Evolutionary conservation across 2,329 filamentous ascomycete genomes (phyloP).

Genomic region (Aspergillus hiratsukae): DNA sequence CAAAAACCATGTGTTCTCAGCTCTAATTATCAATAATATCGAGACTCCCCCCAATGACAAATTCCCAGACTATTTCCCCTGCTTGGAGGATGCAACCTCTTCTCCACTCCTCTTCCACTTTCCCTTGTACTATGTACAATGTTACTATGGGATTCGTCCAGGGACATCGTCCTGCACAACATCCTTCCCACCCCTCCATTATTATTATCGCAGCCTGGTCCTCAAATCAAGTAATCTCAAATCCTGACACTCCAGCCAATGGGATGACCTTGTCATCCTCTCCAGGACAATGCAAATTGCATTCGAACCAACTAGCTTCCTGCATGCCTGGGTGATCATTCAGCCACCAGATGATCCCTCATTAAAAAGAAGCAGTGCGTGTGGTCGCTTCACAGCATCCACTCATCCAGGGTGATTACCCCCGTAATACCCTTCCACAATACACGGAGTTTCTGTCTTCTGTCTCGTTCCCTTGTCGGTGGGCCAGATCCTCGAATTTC

Average conservation of each 20-base stretch:
- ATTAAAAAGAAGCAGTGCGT: constrained; percentile 3
- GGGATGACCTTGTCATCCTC: constrained; percentile 14
- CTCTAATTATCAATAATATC: not conserved
- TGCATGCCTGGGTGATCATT: constrained; percentile 26
- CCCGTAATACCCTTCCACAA: not conserved
- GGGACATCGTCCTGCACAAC: constrained; percentile 1
- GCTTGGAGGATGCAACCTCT: not conserved
- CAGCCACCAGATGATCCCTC: constrained; percentile 17
- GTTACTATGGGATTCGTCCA: not conserved
- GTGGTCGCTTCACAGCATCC: constrained; percentile 1
- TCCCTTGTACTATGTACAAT: not conserved
- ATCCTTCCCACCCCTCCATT: constrained; percentile 1
- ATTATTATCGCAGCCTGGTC: constrained; percentile 5
- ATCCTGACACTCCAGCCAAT: constrained; percentile 11
- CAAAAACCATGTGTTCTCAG: not conserved
- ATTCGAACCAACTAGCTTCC: constrained; percentile 28
- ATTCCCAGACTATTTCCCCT: not conserved
- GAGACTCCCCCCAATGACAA: not conserved
- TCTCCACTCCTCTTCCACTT: not conserved
- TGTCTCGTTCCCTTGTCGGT: constrained; percentile 12
- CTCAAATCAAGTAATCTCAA: constrained; percentile 16
- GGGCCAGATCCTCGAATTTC: constrained; percentile 14
- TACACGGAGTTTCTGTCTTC: constrained; percentile 9
- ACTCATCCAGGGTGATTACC: not conserved
- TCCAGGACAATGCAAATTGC: constrained; percentile 18